A percentile compares a stretch with the other conserved stretches of the same genome.
Conservation (phyloP, 2,329 filamentous ascomycete genomes). For the Pseudogymnoascus sp. region DNA sequence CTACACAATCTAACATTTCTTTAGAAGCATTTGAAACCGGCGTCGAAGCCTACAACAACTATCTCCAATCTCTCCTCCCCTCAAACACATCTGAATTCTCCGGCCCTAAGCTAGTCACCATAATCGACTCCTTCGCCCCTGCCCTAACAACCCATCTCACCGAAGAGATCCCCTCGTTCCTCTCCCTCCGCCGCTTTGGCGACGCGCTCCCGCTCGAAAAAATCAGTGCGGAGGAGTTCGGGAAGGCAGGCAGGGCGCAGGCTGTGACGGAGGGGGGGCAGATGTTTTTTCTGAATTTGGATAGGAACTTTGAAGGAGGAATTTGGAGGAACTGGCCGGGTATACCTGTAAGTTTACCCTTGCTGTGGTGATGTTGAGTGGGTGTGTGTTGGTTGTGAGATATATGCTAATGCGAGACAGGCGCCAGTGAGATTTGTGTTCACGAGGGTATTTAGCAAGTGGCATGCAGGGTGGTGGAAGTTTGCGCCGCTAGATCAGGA, state of each 20-base stretch:
- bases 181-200: conserved; percentile 13
- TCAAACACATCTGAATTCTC: conserved; percentile 11
- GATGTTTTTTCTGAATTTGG: conserved; percentile 19
- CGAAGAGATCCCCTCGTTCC: not conserved
- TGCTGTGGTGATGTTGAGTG: not conserved
- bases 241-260: conserved; percentile 13
- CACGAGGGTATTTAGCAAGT: conserved; percentile 12
- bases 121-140: not conserved
- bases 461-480: conserved; percentile 16
- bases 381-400: not conserved
- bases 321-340: conserved; percentile 15
- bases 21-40: conserved; percentile 16
- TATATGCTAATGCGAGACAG: not conserved
- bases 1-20: not conserved
- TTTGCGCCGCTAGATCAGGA: conserved; percentile 18
- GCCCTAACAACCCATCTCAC: not conserved
- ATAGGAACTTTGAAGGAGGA: conserved; percentile 17
- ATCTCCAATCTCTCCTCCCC: conserved; percentile 6
- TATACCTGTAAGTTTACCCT: conserved; percentile 6
- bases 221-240: conserved; percentile 11
- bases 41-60: conserved; percentile 13
- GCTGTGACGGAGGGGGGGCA: conserved; percentile 14
- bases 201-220: conserved; percentile 6
- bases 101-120: conserved; percentile 7
- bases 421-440: conserved; percentile 15